Conservation (phyloP, 108 stramenopile genomes). For the Chaetoceros muelleri region DNA sequence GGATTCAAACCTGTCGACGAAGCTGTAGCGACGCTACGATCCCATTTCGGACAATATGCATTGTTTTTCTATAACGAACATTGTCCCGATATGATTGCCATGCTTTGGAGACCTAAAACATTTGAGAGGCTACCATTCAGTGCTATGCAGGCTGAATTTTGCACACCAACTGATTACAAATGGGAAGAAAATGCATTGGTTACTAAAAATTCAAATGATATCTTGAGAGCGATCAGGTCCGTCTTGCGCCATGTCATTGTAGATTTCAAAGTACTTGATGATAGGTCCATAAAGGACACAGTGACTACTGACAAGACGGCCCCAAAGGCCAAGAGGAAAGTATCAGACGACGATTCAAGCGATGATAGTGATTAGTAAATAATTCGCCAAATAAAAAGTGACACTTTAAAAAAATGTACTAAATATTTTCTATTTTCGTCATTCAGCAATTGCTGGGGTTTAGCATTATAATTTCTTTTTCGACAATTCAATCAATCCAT, state of each 20-base stretch:
- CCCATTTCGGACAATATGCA: slow-evolving; percentile 43
- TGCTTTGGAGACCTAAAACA: slow-evolving; percentile 64
- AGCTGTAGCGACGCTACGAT: slow-evolving; percentile 36
- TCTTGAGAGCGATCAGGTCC: slow-evolving; percentile 43
- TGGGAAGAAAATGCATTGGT: slow-evolving; percentile 60
- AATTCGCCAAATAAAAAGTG: too few relatives aligned
- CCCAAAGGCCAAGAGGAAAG: too few relatives aligned
- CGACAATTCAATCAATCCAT: not conserved
- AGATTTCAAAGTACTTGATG: slow-evolving; percentile 37
- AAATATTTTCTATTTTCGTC: too few relatives aligned
- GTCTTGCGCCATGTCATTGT: slow-evolving; percentile 32
- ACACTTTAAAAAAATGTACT: too few relatives aligned
- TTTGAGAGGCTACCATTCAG: slow-evolving; percentile 46
- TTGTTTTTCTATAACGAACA: slow-evolving; percentile 77
- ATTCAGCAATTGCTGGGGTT: too few relatives aligned
- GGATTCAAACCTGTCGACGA: slow-evolving; percentile 61
- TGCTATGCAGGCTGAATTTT: slow-evolving; percentile 55
- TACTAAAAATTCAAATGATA: slow-evolving; percentile 44
- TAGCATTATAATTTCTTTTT: too few relatives aligned
- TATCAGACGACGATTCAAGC: too few relatives aligned
- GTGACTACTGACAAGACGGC: too few relatives aligned
- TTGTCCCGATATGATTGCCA: slow-evolving; percentile 62
- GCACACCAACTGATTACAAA: slow-evolving; percentile 29
- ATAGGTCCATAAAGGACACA: slow-evolving; percentile 4
- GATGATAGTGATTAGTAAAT: too few relatives aligned